Evolutionary conservation across 2,329 filamentous ascomycete genomes (phyloP).

Genomic region (Neurospora sp.): DNA sequence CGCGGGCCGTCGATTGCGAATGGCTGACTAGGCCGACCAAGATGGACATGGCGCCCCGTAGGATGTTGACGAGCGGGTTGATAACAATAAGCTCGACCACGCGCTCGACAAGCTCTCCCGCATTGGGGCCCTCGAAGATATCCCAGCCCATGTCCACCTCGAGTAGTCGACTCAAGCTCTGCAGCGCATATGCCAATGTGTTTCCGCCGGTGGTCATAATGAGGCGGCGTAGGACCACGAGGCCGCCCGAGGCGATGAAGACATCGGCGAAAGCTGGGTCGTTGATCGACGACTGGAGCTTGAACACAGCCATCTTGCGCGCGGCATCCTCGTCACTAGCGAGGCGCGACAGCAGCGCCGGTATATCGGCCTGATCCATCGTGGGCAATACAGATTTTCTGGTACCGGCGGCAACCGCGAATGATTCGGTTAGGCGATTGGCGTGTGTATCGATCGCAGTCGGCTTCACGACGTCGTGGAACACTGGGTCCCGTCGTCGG

Average conservation of each 20-base stretch:
- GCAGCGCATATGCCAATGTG: conserved; percentile 88
- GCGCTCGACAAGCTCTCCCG: conserved; percentile 60
- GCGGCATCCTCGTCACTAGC: conserved; percentile 74
- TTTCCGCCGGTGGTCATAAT: conserved; percentile 84
- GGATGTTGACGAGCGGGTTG: conserved; percentile 93
- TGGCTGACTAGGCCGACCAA: conserved; percentile 87
- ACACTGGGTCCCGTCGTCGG: not conserved
- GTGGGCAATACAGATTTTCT: not conserved
- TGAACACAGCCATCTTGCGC: conserved; percentile 98
- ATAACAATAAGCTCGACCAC: conserved; percentile 89
- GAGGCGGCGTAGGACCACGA: conserved; percentile 70
- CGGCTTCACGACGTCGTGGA: not conserved
- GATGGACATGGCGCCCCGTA: conserved; percentile 93
- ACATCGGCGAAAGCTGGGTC: conserved; percentile 94
- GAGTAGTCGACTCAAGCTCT: conserved; percentile 75
- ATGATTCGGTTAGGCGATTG: not conserved
- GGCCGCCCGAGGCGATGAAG: conserved; percentile 83
- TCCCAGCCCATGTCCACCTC: conserved; percentile 99
- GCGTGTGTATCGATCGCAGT: not conserved
- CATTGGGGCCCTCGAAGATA: conserved; percentile 55
- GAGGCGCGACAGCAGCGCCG: conserved; percentile 53
- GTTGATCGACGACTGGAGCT: conserved; percentile 88
- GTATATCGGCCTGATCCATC: conserved; percentile 61
- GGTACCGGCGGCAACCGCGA: not conserved
- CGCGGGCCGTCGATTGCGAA: conserved; percentile 50